These are phyloP conservation scores for Fusarium citri DNA, from an alignment of 2,329 filamentous ascomycete species.

Conservation along the genomic window DNA sequence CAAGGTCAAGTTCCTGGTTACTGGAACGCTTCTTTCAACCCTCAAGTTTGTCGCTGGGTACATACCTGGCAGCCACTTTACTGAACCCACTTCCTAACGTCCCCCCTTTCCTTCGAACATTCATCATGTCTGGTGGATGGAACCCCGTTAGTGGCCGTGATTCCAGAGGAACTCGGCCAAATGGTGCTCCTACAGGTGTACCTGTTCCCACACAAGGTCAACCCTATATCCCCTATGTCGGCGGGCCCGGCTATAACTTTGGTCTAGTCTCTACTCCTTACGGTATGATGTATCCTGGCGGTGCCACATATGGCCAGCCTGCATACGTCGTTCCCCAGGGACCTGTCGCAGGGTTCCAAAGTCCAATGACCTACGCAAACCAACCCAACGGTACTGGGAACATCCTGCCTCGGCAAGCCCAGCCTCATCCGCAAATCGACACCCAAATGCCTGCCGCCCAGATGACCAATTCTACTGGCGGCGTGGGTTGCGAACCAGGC, in stretches of 20 bases:
- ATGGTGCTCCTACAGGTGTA: slow-evolving; percentile 50
- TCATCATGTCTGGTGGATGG: slow-evolving; percentile 55
- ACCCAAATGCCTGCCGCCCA: slow-evolving; percentile 62
- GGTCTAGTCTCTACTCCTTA: slow-evolving; percentile 41
- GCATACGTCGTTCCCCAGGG: slow-evolving; percentile 26
- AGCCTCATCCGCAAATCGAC: slow-evolving; percentile 58
- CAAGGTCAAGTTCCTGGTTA: no score
- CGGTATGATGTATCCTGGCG: slow-evolving; percentile 45
- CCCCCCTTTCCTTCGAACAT: neutral
- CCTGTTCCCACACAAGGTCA: slow-evolving; percentile 52
- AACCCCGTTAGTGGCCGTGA: slow-evolving; percentile 57
- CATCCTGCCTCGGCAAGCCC: slow-evolving; percentile 54
- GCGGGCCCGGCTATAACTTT: slow-evolving; percentile 52
- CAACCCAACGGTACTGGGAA: slow-evolving; percentile 55
- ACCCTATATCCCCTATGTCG: slow-evolving; percentile 53
- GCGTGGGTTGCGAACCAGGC: slow-evolving; percentile 68
- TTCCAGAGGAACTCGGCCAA: slow-evolving; percentile 48
- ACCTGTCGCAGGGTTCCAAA: slow-evolving; percentile 41
- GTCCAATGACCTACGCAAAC: slow-evolving; percentile 46
- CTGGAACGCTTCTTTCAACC: slow-evolving; percentile 53
- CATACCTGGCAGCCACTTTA: slow-evolving; percentile 53
- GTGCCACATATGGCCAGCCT: slow-evolving; percentile 14
- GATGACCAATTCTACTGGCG: slow-evolving; percentile 68
- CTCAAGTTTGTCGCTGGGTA: slow-evolving; percentile 48
- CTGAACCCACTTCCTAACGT: slow-evolving; percentile 17